Evolutionary conservation across 2,329 filamentous ascomycete species (phyloP).

Genomic region (Alternaria alternata): DNA sequence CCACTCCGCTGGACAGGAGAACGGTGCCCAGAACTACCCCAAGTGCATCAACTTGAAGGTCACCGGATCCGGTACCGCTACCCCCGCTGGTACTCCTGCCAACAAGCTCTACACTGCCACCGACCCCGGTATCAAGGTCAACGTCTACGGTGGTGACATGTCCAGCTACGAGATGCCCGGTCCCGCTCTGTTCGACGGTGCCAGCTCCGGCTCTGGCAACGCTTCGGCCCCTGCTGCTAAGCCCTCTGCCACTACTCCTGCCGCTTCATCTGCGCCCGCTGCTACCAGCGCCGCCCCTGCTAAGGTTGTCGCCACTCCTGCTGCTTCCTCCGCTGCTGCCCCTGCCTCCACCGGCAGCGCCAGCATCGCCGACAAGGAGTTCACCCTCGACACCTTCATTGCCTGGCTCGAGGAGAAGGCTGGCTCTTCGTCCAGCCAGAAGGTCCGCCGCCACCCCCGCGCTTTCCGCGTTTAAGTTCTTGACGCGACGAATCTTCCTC

Average conservation of each 20-base stretch:
- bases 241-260: constrained; percentile 14
- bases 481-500: neutral
- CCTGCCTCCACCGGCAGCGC: constrained; percentile 8
- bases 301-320: constrained; percentile 14
- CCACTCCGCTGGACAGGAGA: constrained; percentile 58
- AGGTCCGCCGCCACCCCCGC: constrained; percentile 30
- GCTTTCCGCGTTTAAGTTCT: constrained; percentile 25
- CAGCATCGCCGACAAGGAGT: constrained; percentile 18
- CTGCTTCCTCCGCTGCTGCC: neutral
- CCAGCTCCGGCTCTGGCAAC: constrained; percentile 20
- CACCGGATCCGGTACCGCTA: constrained; percentile 61
- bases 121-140: constrained; percentile 67
- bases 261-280: neutral
- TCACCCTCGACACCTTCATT: constrained; percentile 34
- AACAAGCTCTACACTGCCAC: constrained; percentile 64
- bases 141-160: constrained; percentile 61
- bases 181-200: constrained; percentile 50
- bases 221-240: constrained; percentile 11
- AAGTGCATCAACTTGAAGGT: constrained; percentile 57
- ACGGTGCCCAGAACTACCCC: constrained; percentile 58
- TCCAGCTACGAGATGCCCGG: constrained; percentile 61
- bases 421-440: constrained; percentile 19
- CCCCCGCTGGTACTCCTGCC: constrained; percentile 55
- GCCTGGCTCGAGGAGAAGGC: constrained; percentile 34
- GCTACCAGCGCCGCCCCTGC: constrained; percentile 19